phyloP scores from a whole-genome alignment of 345 rosid species.

The Heritiera littoralis region DNA sequence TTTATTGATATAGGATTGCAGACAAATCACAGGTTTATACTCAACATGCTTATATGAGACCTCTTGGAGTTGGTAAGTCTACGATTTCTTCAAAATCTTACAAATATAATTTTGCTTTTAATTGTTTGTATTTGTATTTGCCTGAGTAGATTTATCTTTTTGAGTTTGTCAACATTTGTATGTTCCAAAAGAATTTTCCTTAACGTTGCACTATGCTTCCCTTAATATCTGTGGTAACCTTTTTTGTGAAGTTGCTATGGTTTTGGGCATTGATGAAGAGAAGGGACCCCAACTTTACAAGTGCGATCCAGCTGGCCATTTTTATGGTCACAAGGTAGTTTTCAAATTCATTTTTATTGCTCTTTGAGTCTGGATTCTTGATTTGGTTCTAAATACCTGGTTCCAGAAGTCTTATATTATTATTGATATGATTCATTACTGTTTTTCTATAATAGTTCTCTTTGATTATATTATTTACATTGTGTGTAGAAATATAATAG shows the following conservation, averaged over 20 bases:
- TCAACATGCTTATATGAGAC: conserved; percentile 99
- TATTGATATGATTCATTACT: not conserved
- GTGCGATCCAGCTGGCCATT: conserved; percentile 99
- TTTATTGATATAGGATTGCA: conserved; percentile 69
- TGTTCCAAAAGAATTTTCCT: not conserved
- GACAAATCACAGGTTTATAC: conserved; percentile 98
- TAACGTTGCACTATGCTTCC: not conserved
- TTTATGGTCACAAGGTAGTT: conserved; percentile 93
- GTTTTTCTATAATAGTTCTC: conserved; percentile 1
- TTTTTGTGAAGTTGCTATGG: conserved; percentile 82
- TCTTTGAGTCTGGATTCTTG: not conserved
- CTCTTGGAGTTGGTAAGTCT: conserved; percentile 93
- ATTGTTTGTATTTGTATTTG: not conserved
- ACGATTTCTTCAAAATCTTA: conserved; percentile 16
- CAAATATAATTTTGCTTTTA: not conserved
- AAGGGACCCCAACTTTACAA: conserved; percentile 87
- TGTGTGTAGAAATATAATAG: not conserved
- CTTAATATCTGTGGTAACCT: conserved; percentile 10
- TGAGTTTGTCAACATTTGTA: not conserved
- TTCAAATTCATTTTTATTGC: not conserved
- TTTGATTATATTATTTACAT: not conserved
- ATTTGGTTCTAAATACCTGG: not conserved
- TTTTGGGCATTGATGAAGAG: conserved; percentile 95
- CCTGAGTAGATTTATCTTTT: not conserved
- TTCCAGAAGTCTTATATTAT: not conserved